Base-by-base conservation (phyloP, 2,329 filamentous ascomycete species). In the Zasmidium citrigriseum region DNA sequence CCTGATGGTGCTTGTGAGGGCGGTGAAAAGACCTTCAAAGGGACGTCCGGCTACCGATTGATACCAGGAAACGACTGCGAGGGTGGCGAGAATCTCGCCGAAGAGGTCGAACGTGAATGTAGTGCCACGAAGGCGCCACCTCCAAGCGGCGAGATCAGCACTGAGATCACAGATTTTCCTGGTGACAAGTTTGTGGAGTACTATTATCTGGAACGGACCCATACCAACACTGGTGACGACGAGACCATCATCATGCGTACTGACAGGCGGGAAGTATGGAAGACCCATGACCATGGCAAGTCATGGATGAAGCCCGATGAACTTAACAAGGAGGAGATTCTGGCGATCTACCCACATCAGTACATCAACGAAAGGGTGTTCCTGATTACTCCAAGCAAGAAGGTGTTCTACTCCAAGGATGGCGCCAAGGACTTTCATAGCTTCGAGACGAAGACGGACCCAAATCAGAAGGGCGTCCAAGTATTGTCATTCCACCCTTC, bases 281-380 rank as follows among this genome's bases (percentile, higher is more conserved):
- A 96, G 55, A 90, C 90, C 0, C 84, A 87, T 54, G 87, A 99
- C 71, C 93, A 97, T 69, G 95, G 95, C 69, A 96, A 96, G 77
- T 87, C 77, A 1, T 99, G 95, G 93, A 78, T 86, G 22, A 79
- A 72, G 45, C 74, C 78, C 14, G 70, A 82, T 54, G 86, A 87
- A 46, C 82, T 96, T 2, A 81, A 89, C 57, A 85, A 86, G 27
- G 86, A 93, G 64, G 79, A 86, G 2, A 85, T 98, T 57, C 78
- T 82, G 46, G 80, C 78, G 20, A 90, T 99, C 64, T 83, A 89
- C 57, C 89, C 89, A 22, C 91, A 99, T 71, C 81, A 81, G 49
- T 89, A 92, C 75, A 88, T 91, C 75, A 91, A 90, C 68, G 91
- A 97, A 70, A 83, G 87, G 44, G 89, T 95, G 24, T 99, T 90